Evolutionary conservation across 139 green algal genomes (phyloP).

Genomic region (Chlorella sp.): DNA sequence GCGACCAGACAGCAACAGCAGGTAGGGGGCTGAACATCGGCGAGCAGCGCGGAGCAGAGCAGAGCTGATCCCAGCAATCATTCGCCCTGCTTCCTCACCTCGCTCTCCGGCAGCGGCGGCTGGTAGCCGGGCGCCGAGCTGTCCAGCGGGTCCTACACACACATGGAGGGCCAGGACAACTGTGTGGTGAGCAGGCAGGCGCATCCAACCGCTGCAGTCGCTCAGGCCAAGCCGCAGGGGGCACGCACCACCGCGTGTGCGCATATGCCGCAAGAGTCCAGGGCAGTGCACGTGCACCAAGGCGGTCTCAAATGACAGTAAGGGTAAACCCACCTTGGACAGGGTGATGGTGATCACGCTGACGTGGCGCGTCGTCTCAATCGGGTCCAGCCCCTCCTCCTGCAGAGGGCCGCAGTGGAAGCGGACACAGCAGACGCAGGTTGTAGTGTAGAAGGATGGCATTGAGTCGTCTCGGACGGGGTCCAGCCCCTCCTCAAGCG

Average conservation of each 20-base stretch:
- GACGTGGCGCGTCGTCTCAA: constrained; percentile 83
- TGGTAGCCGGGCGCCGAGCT: constrained; percentile 74
- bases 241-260: too few relatives aligned
- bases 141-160: constrained; percentile 58
- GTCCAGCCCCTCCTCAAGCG: constrained; percentile 65
- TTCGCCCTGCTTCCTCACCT: too few relatives aligned
- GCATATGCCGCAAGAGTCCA: too few relatives aligned
- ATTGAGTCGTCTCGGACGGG: constrained; percentile 52
- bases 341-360: constrained; percentile 86
- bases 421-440: too few relatives aligned
- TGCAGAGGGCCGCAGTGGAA: too few relatives aligned
- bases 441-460: too few relatives aligned
- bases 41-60: too few relatives aligned
- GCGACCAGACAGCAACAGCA: too few relatives aligned
- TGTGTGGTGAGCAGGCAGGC: not conserved
- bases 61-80: too few relatives aligned
- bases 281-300: too few relatives aligned
- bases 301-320: too few relatives aligned
- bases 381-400: constrained; percentile 74
- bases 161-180: not conserved
- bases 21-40: too few relatives aligned
- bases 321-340: constrained; percentile 41
- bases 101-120: constrained; percentile 63
- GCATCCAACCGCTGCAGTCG: not conserved
- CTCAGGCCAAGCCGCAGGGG: not conserved